These are phyloP conservation scores for Gossypium stocksii DNA, from an alignment of 345 rosid genomes.

Conservation along the genomic window DNA sequence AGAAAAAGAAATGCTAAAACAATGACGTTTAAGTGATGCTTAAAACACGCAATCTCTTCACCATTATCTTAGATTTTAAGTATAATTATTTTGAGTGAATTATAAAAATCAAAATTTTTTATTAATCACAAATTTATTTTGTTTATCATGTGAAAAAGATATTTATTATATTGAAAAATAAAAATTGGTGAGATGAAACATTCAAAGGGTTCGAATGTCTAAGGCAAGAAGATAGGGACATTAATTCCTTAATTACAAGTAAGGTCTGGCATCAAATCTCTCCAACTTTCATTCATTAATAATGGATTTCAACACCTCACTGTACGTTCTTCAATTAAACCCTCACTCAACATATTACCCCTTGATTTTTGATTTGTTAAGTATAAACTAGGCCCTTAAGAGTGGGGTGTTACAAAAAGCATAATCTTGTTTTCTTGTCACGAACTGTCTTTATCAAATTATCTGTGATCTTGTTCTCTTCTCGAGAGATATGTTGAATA, in stretches of 20 bases:
- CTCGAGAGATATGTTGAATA: no score
- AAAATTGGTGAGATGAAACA: constrained; percentile 28
- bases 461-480: no score
- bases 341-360: background rate
- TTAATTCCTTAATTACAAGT: background rate
- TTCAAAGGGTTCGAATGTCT: constrained; percentile 31
- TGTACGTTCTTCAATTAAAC: background rate
- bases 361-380: no score
- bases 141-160: background rate
- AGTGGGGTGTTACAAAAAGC: no score
- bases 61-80: constrained; percentile 18
- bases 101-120: background rate
- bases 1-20: background rate
- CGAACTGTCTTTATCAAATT: fast-evolving
- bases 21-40: constrained; percentile 32
- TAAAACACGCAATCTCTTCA: constrained; percentile 24
- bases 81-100: constrained; percentile 5
- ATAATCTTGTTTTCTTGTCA: no score
- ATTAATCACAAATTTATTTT: background rate
- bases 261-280: constrained; percentile 30
- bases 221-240: constrained; percentile 12
- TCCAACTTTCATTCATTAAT: constrained; percentile 8
- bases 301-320: background rate
- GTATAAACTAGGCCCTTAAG: no score
- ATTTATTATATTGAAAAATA: no score